Evolutionary conservation across 306 rosid genomes (phyloP), one percentile per base, ranked within the genome.

Genomic region (Gastrolobium bilobum): DNA sequence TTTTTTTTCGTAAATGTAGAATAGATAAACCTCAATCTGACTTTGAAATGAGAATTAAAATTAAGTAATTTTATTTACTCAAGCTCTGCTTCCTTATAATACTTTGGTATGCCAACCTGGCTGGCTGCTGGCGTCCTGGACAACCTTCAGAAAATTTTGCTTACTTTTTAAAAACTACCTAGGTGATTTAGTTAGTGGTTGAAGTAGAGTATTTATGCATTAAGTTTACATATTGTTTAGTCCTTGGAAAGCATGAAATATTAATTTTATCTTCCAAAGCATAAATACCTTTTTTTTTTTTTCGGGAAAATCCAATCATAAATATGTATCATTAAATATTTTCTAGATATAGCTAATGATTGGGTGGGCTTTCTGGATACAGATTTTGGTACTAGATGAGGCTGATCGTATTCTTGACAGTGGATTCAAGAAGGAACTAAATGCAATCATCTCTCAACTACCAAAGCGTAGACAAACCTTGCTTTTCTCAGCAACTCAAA

Each of bases 401-500:
- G 99, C 98, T 42, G 98, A 93, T 85, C 93, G 96, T 42, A 90
- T 93, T 81, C 99, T 95, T 52, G 98, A 92, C 68, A 86, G 53
- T 10, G 92, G 91, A 68, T 95, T 95, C 86, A 90, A 91, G 91
- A 85, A 46, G 85, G 87, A 76, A 8, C 63, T 95, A 61, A 91
- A 95, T 84, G 99, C 96, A 11, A 90, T 95, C 78, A 76, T 95
- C 71, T 92, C 98, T 15, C 97, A 95, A 69, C 89, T 95, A 33
- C 99, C 98, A 42, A 95, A 89, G 81, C 83, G 62, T 42, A 91
- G 99, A 73, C 99, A 95, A 80, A 95, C 98, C 63, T 74, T 93
- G 78, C 98, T 95, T 11, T 92, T 92, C 85, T 95, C 99, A 1
- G 99, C 99, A 61, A 95, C 99, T 69, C 98, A 92, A 79, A 93